Base-by-base conservation (phyloP, 2,329 filamentous ascomycete species). In the Ceratocystis colombiana region DNA sequence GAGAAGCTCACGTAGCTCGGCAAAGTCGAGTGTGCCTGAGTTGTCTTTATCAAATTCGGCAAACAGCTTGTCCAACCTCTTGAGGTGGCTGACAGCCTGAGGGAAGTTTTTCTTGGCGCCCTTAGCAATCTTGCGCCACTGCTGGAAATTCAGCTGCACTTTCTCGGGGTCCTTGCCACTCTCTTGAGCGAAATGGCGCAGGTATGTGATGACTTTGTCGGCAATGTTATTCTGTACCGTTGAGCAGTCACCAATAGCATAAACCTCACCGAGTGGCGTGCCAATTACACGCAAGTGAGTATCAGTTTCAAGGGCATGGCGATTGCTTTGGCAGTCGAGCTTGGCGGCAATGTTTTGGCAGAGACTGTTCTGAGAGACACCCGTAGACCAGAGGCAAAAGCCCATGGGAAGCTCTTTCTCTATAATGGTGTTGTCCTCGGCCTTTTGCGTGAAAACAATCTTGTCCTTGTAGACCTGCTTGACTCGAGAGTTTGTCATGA, bases 151-250 rank as follows among this genome's bases (percentile, higher is more conserved):
- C 46, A 99, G 83, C 55, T 93, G 85, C 67, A 97, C 81, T n/a
- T 85, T 89, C 74, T 96, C 86, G 0, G 93, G 93, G 72, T 97
- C 89, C 72, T 88, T 88, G 74, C 92, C 93, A 70, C 88, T 90
- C 76, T 96, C 93, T 86, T 89, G 96, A 8, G 94, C 91, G 1
- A 96, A 81, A 17, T 86, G 90, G 68, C 91, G 90, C 10, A 99
- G 82, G 77, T 97, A 99, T 22, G 85, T 88, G 61, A 96, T 82
- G 71, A 99, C 87, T 77, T 96, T 88, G 73, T 96, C 90, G 2
- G 92, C 89, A 1, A 97, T 81, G 71, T 99, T 99, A 79, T 99
- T 99, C 73, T 99, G 95, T 0, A 99, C 93, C 0, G 95, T 99
- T 5, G 90, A 82, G 77, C 94, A 97, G 77, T 99, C 94, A 15